Evolutionary conservation across 805 yeast species (phyloP), one percentile per base, ranked within the genome.

Genomic region (Wickerhamiella spandovensis): DNA sequence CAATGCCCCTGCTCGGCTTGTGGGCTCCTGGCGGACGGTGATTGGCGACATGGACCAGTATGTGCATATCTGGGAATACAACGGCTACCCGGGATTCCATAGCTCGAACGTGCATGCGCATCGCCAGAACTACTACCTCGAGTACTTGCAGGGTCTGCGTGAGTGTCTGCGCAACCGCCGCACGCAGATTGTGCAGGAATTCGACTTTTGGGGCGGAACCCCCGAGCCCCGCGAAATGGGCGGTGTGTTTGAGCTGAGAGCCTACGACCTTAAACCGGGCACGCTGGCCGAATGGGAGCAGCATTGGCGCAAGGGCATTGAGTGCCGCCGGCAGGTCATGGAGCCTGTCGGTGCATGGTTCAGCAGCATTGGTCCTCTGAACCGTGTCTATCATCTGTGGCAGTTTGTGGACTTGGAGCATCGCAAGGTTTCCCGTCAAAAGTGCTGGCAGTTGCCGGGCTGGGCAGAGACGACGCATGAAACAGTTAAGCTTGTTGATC

Each of bases 331-430:
- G n/a, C 65, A 70, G 53, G 74, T 69, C 20, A 69, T 69, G 73
- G 72, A 70, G 60, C 73, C 73, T 1, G 72, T 69, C 1, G 73
- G 73, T 5, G 73, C 73, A 5, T 69, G 73, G 73, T 69, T 70
- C 56, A 55, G 67, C 23, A 68, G 67, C 52, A 54, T 69, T 25
- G 73, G 73, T 5, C 53, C 58, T 5, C 59, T 69, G n/a, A 70
- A 69, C 57, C 58, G 66, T 18, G 73, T 69, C 5, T 67, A 69
- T 50, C 73, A 69, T 48, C 54, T 69, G 43, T 69, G 73, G 73
- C 73, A 69, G 59, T 69, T 69, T 58, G 68, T 71, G 2, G 73
- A 70, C 48, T 56, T 69, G 24, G 70, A 70, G 58, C 73, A 69
- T 44, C 65, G 73, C 21, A 65, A 65, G 53, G 51, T 67, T 24